Base-by-base conservation (phyloP, 768 basidiomycete genomes). In the Megacollybia marginata region DNA sequence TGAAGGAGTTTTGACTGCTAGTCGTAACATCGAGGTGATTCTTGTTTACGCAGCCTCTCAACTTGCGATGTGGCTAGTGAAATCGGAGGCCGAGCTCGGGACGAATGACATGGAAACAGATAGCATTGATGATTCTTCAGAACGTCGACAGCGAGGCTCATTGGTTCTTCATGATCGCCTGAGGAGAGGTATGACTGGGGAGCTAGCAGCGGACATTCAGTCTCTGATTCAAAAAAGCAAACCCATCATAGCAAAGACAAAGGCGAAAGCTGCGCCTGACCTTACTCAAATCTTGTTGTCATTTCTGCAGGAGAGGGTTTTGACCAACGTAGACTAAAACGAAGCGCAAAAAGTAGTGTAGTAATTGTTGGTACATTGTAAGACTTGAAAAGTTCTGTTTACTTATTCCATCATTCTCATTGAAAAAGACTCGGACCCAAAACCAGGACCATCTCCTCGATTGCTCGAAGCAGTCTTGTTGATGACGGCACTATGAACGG, bases 171-270 rank as follows among this genome's bases (percentile, higher is more conserved):
- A 83, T 51, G 83, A 85, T 52, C 69, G 83, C 33, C 55, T 88
- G 56, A 69, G 88, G 57, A 68, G 88, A 53, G 87, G 86, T 0
- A 83, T 89, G 82, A 84, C 84, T 8, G 85, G 83, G 1, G 88
- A 91, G 67, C 80, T 90, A 76, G 82, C 80, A 36, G 73, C 74
- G 1, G 89, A 91, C 62, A 55, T 91, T 52, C 80, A 83, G 59
- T 69, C 76, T 4, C 61, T 90, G 57, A 50, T 91, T 64, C 78
- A 65, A 51, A 87, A 80, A 57, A 74, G 85, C 12, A 82, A 79
- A 55, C 75, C 81, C 1, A 64, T 88, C 33, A 65, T 91, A 20
- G 72, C 68, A 12, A 85, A 86, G 62, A 79, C 79, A 56, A 54
- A 77, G 49, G 76, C 71, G 32, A 72, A 69, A 45, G 62, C 66